Evolutionary conservation across 257 asterid genomes (phyloP).

Genomic region (Lycium barbarum): DNA sequence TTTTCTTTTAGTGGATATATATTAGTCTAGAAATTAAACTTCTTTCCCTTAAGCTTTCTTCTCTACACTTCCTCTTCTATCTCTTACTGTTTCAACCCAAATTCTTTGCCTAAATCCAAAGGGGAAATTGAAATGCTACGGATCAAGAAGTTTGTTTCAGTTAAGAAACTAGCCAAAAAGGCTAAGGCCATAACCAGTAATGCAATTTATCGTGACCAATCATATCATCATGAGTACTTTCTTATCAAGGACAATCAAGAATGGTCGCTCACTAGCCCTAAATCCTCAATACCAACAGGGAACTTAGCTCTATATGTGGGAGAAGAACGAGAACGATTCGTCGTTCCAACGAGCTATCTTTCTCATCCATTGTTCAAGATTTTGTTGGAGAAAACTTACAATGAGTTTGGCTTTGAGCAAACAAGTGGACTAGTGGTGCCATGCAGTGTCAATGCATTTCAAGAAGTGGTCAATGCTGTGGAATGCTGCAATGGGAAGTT

Average conservation of each 20-base stretch:
- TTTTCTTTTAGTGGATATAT: background rate
- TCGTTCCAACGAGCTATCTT: conserved; percentile 70
- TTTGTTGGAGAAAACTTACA: conserved; percentile 71
- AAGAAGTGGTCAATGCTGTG: conserved; percentile 64
- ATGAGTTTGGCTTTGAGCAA: conserved; percentile 71
- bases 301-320: conserved; percentile 73
- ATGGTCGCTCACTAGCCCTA: background rate
- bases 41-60: background rate
- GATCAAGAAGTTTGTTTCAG: conserved; percentile 57
- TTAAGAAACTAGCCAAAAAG: conserved; percentile 71
- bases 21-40: background rate
- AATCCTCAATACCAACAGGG: conserved; percentile 56
- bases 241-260: conserved; percentile 37
- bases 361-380: conserved; percentile 88
- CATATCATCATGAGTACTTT: conserved; percentile 38
- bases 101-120: background rate
- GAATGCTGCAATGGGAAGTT: conserved; percentile 72
- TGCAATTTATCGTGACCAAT: background rate
- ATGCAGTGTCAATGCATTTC: conserved; percentile 70
- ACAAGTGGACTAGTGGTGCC: conserved; percentile 67
- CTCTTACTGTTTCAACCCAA: background rate
- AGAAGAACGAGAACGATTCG: conserved; percentile 65
- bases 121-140: conserved; percentile 51
- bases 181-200: conserved; percentile 39
- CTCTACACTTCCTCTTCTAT: background rate